A percentile compares a stretch with the other conserved stretches of the same genome.
These are phyloP conservation scores for Geranium incanum DNA, from an alignment of 441 rosid species.

Conservation along the genomic window DNA sequence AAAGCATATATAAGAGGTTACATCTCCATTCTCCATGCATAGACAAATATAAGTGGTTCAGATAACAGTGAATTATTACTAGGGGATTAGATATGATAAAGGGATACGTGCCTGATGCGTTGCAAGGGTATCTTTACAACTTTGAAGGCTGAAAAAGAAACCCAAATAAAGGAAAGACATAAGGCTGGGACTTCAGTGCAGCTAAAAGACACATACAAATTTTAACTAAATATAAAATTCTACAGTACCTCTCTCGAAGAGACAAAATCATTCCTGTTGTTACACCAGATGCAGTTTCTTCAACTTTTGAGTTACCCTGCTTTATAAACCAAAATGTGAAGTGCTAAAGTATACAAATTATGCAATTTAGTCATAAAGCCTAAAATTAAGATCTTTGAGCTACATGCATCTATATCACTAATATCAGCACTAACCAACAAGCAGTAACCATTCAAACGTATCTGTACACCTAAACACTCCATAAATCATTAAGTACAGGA, in stretches of 20 bases:
- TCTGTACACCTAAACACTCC: neutral
- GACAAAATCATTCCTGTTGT: conserved; percentile 81
- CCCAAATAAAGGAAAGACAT: conserved; percentile 1
- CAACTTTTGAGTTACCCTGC: conserved; percentile 57
- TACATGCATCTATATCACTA: neutral
- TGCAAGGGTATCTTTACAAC: conserved; percentile 62
- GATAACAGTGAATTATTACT: neutral
- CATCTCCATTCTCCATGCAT: neutral
- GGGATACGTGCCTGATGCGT: conserved; percentile 57
- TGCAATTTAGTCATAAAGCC: neutral
- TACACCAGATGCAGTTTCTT: conserved; percentile 78
- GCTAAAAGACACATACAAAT: neutral
- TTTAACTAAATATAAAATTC: neutral
- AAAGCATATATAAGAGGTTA: neutral
- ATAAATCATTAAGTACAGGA: neutral
- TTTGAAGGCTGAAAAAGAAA: conserved; percentile 66
- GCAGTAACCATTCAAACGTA: neutral
- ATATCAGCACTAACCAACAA: neutral
- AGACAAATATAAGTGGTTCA: neutral
- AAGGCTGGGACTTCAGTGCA: conserved; percentile 1
- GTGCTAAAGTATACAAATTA: neutral
- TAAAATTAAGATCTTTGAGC: neutral
- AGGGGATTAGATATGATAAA: conserved; percentile 13
- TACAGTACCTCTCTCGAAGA: conserved; percentile 72
- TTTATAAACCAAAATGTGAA: conserved; percentile 6